Percentiles rank a stretch among this genome's conserved stretches.
phyloP scores from a whole-genome alignment of 1,284 basidiomycete genomes.

The Macrocystidia cucumis region DNA sequence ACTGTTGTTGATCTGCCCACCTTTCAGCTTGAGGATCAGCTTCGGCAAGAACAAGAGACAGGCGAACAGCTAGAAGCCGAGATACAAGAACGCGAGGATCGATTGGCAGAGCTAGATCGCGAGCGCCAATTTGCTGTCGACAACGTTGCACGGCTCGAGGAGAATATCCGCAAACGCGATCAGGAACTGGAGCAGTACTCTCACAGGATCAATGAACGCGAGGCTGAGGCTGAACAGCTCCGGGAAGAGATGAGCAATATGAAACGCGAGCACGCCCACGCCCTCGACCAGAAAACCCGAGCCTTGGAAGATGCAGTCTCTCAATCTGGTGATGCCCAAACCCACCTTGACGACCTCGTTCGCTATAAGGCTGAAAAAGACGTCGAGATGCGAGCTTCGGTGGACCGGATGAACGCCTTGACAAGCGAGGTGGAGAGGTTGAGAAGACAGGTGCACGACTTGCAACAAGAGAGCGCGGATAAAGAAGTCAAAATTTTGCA shows the following conservation, averaged over 20 bases:
- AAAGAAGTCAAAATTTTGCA: slow-evolving; percentile 79
- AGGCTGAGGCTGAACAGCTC: slow-evolving; percentile 46
- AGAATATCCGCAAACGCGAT: slow-evolving; percentile 37
- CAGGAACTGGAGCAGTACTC: slow-evolving; percentile 26
- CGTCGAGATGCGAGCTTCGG: slow-evolving; percentile 33
- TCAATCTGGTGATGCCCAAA: slow-evolving; percentile 37
- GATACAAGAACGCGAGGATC: slow-evolving; percentile 50
- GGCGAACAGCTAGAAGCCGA: slow-evolving; percentile 36
- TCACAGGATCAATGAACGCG: slow-evolving; percentile 27
- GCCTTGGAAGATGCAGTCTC: slow-evolving; percentile 38
- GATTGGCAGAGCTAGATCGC: slow-evolving; percentile 43
- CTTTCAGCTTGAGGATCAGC: slow-evolving; percentile 47
- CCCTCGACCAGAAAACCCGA: slow-evolving; percentile 42
- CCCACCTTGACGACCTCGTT: slow-evolving; percentile 39
- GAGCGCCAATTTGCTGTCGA: slow-evolving; percentile 50
- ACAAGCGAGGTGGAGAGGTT: slow-evolving; percentile 59
- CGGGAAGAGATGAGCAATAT: slow-evolving; percentile 45
- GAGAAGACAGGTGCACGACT: slow-evolving; percentile 54
- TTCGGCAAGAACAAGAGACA: slow-evolving; percentile 39
- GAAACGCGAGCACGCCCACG: slow-evolving; percentile 45
- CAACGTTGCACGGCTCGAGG: slow-evolving; percentile 45
- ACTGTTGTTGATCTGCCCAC: slow-evolving; percentile 7
- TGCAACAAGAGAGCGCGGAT: slow-evolving; percentile 76
- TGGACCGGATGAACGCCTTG: slow-evolving; percentile 41
- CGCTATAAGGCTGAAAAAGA: slow-evolving; percentile 47